phyloP scores from a whole-genome alignment of 139 green algal species.

The Volvox reticuliferus region DNA sequence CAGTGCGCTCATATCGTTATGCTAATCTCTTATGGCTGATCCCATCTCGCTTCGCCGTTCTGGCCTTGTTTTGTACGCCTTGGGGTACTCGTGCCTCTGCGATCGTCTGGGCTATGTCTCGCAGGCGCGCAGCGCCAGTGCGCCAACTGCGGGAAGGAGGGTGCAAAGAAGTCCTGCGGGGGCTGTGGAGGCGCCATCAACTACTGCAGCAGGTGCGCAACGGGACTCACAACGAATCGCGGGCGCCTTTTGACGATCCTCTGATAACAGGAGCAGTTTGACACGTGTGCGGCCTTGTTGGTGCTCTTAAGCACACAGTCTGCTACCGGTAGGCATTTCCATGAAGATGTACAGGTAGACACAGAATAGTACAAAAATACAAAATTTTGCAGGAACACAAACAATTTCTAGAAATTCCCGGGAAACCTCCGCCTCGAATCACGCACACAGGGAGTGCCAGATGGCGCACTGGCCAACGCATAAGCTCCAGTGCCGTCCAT shows the following conservation, averaged over 20 bases:
- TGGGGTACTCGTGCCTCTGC: not conserved
- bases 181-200: not conserved
- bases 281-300: not conserved
- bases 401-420: not conserved
- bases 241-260: no score
- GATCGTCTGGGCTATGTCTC: not conserved
- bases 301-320: not conserved
- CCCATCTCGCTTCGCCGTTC: not conserved
- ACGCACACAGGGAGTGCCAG: conserved; percentile 18
- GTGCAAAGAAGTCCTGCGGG: not conserved
- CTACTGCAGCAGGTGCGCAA: conserved; percentile 27
- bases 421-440: no score
- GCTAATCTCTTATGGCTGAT: not conserved
- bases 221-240: not conserved
- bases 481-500: conserved; percentile 4
- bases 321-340: not conserved
- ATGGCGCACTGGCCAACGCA: conserved; percentile 22
- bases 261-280: no score
- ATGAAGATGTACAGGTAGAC: not conserved
- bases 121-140: not conserved
- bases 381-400: not conserved
- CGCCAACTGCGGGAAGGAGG: conserved; percentile 22
- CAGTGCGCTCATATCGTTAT: not conserved
- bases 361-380: not conserved
- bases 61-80: not conserved